These are phyloP conservation scores for Aquilaria malaccensis DNA, from an alignment of 345 rosid genomes.

Conservation along the genomic window DNA sequence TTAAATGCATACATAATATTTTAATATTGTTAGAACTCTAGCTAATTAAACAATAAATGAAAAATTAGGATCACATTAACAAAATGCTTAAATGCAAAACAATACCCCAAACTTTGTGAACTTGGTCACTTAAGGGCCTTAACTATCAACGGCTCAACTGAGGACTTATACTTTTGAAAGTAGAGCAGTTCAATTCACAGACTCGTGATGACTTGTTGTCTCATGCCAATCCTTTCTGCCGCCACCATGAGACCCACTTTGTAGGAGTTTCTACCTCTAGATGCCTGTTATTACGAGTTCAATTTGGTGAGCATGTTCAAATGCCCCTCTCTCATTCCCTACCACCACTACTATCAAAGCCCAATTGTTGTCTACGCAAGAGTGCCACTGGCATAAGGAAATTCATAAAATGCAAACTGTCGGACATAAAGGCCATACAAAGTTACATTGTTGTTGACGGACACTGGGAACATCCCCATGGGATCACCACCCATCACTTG, in stretches of 20 bases:
- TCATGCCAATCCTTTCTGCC: conserved; percentile 56
- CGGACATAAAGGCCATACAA: conserved; percentile 62
- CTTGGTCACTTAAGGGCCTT: too few species aligned
- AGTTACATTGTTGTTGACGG: conserved; percentile 55
- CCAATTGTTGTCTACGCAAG: conserved; percentile 66
- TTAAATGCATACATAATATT: too few species aligned
- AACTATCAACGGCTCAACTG: too few species aligned
- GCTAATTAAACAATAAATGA: too few species aligned
- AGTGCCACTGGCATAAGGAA: conserved; percentile 80
- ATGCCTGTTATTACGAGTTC: conserved; percentile 44
- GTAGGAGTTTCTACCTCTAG: conserved; percentile 49
- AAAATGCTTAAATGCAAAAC: too few species aligned
- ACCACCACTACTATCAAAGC: conserved; percentile 28
- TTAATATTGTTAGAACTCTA: too few species aligned
- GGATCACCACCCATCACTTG: conserved; percentile 74
- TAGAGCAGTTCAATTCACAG: too few species aligned
- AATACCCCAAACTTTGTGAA: too few species aligned
- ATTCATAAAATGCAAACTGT: conserved; percentile 94
- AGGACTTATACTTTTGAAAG: too few species aligned
- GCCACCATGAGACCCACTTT: conserved; percentile 52
- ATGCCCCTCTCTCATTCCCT: conserved; percentile 44
- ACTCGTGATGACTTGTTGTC: conserved; percentile 34
- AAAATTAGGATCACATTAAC: too few species aligned
- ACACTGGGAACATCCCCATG: conserved; percentile 68
- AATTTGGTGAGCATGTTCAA: conserved; percentile 69